Conservation (phyloP, 495 filamentous ascomycete genomes). For the Xanthoparmelia taractica region DNA sequence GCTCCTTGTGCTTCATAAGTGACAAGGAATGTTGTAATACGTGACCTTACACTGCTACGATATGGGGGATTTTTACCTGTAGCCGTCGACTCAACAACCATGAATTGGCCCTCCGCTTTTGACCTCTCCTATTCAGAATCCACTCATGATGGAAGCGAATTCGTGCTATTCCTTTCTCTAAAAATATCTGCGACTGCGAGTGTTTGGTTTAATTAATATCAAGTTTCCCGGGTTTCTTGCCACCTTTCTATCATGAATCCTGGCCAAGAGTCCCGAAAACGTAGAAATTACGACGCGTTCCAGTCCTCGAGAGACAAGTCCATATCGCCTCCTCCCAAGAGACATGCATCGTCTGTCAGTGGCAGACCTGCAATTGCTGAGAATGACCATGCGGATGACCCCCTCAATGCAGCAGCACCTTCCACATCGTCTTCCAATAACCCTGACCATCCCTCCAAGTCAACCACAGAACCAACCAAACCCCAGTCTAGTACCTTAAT, state of each 20-base stretch:
- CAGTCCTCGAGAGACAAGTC: background rate
- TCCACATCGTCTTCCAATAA: background rate
- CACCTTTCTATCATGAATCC: background rate
- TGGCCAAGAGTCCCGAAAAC: slow-evolving; percentile 1
- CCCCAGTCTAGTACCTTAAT: background rate
- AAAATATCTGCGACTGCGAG: background rate
- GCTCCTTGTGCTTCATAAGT: background rate
- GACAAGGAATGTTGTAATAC: background rate
- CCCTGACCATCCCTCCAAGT: background rate
- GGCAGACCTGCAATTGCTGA: background rate
- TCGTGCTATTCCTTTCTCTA: background rate
- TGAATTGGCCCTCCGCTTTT: background rate
- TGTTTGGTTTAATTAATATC: background rate
- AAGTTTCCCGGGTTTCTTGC: background rate
- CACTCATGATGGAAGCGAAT: background rate
- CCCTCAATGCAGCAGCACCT: no score
- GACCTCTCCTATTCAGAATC: background rate
- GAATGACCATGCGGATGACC: background rate
- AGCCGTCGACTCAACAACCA: background rate
- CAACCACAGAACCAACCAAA: background rate
- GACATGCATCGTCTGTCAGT: background rate
- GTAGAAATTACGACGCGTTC: slow-evolving; percentile 1
- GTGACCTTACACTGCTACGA: no score
- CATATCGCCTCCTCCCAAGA: slow-evolving; percentile 18
- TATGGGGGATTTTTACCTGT: no score